A percentile compares a stretch with the other conserved stretches of the same genome.
Evolutionary conservation across 768 basidiomycete species (phyloP).

Genomic region (Tephrocybe sp.): DNA sequence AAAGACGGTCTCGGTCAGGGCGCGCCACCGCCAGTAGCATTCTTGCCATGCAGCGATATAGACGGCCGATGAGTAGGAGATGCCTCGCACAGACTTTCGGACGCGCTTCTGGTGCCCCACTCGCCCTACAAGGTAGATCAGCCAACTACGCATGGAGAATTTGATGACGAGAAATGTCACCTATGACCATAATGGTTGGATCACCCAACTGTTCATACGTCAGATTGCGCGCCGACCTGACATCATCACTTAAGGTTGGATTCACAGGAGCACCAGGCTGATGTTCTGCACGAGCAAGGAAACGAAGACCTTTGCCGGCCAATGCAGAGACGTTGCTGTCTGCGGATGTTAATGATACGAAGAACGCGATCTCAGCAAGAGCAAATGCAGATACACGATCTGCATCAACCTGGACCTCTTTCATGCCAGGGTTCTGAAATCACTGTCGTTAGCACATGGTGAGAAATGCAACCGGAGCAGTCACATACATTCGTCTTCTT

Average conservation of each 20-base stretch:
- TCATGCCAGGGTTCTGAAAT: constrained; percentile 32
- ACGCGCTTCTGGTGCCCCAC: constrained; percentile 80
- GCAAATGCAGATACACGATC: constrained; percentile 63
- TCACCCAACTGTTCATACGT: constrained; percentile 82
- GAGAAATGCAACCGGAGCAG: background rate
- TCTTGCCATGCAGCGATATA: constrained; percentile 84
- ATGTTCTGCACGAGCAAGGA: constrained; percentile 67
- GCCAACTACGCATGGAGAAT: background rate
- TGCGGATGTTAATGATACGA: constrained; percentile 69
- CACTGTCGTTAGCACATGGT: background rate
- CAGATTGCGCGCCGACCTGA: constrained; percentile 65
- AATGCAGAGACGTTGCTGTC: constrained; percentile 65
- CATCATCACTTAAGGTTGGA: constrained; percentile 53
- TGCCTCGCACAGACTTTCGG: constrained; percentile 64
- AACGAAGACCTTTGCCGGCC: constrained; percentile 68
- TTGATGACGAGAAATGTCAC: constrained; percentile 38
- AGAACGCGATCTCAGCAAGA: constrained; percentile 70
- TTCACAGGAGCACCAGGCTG: constrained; percentile 57
- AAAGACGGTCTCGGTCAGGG: constrained; percentile 59
- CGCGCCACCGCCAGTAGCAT: constrained; percentile 74
- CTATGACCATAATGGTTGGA: constrained; percentile 66
- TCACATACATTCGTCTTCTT: constrained; percentile 45
- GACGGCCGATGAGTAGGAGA: constrained; percentile 63
- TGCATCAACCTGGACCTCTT: constrained; percentile 48
- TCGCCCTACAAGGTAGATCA: constrained; percentile 50